Conservation (phyloP, 345 rosid genomes). For the Luvunga scandens region DNA sequence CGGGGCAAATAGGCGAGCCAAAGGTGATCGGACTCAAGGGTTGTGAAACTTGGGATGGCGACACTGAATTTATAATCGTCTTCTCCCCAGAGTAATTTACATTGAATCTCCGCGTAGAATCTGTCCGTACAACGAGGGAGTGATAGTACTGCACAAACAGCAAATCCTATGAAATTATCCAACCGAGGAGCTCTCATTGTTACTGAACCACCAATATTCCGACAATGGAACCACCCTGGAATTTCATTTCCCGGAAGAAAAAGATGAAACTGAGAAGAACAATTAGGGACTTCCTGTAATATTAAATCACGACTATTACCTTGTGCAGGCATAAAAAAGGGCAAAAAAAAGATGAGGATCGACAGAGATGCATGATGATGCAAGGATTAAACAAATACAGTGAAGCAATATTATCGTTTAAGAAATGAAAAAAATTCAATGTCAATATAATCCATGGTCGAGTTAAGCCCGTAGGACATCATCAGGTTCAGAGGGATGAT, state of each 20-base stretch:
- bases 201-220: not conserved
- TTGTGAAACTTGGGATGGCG: not conserved
- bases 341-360: too few relatives aligned
- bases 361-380: too few relatives aligned
- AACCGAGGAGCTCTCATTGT: not conserved
- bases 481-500: too few relatives aligned
- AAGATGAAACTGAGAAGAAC: not conserved
- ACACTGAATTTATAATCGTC: not conserved
- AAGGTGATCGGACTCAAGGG: not conserved
- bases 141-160: constrained; percentile 1
- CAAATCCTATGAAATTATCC: constrained; percentile 11
- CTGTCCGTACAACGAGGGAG: not conserved
- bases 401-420: too few relatives aligned
- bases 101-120: not conserved
- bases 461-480: too few relatives aligned
- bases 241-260: constrained; percentile 12
- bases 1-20: not conserved
- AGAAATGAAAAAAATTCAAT: too few relatives aligned
- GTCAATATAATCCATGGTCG: too few relatives aligned
- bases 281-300: not conserved
- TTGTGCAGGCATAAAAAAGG: not conserved
- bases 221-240: constrained; percentile 16
- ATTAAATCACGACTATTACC: not conserved
- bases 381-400: too few relatives aligned
- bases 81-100: not conserved